These are phyloP conservation scores for Haplosporangium sp. DNA, from an alignment of 371 early-diverging fungal species.

Conservation along the genomic window DNA sequence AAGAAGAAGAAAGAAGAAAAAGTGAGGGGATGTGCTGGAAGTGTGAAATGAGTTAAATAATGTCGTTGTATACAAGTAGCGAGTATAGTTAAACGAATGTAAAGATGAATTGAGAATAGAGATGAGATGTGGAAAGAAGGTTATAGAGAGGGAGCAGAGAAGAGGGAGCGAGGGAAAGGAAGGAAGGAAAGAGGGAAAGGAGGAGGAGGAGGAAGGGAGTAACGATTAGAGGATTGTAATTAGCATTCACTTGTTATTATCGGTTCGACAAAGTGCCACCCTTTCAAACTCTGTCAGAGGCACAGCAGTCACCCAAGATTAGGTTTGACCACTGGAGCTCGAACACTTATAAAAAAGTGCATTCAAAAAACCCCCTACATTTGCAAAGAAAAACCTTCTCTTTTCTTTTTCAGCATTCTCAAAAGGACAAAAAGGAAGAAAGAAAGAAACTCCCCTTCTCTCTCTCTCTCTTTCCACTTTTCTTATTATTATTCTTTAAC, in stretches of 20 bases:
- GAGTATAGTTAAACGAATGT: not conserved
- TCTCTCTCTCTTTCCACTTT: not conserved
- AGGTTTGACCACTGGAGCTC: too few species aligned
- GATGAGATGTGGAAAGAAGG: not conserved
- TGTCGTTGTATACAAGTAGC: not conserved
- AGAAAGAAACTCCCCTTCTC: not conserved
- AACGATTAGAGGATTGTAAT: not conserved
- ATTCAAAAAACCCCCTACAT: too few species aligned
- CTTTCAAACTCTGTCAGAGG: not conserved
- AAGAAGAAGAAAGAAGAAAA: not conserved
- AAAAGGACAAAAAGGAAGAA: too few species aligned
- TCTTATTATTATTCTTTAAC: not conserved
- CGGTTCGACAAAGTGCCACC: not conserved
- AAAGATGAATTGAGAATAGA: not conserved
- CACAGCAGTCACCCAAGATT: not conserved
- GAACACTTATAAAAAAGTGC: too few species aligned
- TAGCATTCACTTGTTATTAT: not conserved
- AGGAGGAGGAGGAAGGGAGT: not conserved
- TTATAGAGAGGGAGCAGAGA: not conserved
- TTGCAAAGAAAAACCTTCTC: too few species aligned
- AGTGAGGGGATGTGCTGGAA: not conserved
- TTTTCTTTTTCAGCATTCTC: too few species aligned
- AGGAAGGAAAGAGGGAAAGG: not conserved
- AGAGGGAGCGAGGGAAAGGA: conserved; percentile 3
- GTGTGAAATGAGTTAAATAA: not conserved